These are phyloP conservation scores for Piper betle DNA, from an alignment of 164 flowering plant species.

Conservation along the genomic window DNA sequence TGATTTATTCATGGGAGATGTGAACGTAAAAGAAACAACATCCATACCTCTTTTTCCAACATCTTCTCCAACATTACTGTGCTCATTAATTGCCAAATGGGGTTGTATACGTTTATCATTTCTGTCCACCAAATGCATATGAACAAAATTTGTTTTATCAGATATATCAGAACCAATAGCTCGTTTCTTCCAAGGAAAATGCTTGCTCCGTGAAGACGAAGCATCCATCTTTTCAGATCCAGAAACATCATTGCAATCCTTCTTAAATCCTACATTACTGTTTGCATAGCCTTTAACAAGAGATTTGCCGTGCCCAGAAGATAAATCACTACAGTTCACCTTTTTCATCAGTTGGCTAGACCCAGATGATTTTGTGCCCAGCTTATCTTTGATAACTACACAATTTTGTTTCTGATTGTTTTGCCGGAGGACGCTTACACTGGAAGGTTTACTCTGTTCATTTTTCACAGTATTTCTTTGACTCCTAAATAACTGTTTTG, in stretches of 20 bases:
- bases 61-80: slow-evolving; percentile 2
- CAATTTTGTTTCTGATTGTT: slow-evolving; percentile 81
- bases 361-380: slow-evolving; percentile 29
- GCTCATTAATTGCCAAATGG: slow-evolving; percentile 5
- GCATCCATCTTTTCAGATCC: slow-evolving; percentile 25
- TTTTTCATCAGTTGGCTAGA: slow-evolving; percentile 36
- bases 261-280: slow-evolving; percentile 39
- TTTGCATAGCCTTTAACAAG: slow-evolving; percentile 22
- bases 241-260: slow-evolving; percentile 19
- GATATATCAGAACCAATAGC: slow-evolving; percentile 29
- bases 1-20: slow-evolving; percentile 49
- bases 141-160: slow-evolving; percentile 21
- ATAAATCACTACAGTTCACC: slow-evolving; percentile 24
- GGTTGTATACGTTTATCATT: slow-evolving; percentile 16
- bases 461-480: slow-evolving; percentile 30
- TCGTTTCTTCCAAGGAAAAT: slow-evolving; percentile 50
- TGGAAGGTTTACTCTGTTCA: slow-evolving; percentile 27
- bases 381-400: slow-evolving; percentile 26
- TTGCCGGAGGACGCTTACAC: slow-evolving; percentile 50
- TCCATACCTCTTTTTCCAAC: slow-evolving; percentile 48
- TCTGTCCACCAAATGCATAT: slow-evolving; percentile 14
- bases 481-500: slow-evolving; percentile 26
- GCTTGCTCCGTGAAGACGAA: slow-evolving; percentile 22
- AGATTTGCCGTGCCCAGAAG: slow-evolving; percentile 24
- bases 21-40: slow-evolving; percentile 91